Conservation (phyloP, 1,284 basidiomycete species). For the Cutaneotrichosporon mucoides region DNA sequence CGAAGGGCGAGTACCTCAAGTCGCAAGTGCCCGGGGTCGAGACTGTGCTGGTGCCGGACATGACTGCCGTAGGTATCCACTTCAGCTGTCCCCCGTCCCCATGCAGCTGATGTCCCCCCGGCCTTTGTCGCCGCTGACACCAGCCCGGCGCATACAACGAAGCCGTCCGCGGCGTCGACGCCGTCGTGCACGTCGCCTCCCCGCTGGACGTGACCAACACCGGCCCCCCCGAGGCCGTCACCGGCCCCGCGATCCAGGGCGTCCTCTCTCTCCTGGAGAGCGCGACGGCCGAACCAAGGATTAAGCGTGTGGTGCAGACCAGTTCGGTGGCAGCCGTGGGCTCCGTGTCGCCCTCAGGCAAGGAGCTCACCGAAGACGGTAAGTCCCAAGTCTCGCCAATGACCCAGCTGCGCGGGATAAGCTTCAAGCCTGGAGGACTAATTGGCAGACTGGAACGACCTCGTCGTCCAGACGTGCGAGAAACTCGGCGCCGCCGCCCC, state of each 20-base stretch:
- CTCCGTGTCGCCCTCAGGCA: background rate
- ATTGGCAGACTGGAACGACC: constrained; percentile 8
- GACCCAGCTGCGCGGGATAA: no score
- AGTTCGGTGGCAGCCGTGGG: constrained; percentile 32
- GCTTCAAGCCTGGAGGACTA: no score
- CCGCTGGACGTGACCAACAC: constrained; percentile 9
- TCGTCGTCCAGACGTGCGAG: background rate
- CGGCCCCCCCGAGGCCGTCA: background rate
- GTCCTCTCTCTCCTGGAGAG: background rate
- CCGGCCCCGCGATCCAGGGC: background rate
- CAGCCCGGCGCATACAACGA: constrained; percentile 64
- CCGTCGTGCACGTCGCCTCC: constrained; percentile 48
- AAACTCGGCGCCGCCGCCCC: constrained; percentile 2
- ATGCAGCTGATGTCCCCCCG: background rate
- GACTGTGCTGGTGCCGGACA: constrained; percentile 55
- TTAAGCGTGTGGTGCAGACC: constrained; percentile 1
- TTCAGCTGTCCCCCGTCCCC: background rate
- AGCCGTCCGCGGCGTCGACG: constrained; percentile 62
- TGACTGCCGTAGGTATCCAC: constrained; percentile 32
- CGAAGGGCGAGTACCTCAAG: constrained; percentile 55
- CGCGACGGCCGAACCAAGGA: background rate
- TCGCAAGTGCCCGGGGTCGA: constrained; percentile 26
- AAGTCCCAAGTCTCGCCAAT: no score
- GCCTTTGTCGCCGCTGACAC: background rate
- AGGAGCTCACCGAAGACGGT: no score